Conservation (phyloP, 2,329 filamentous ascomycete genomes). For the Aureobasidium mangrovei region DNA sequence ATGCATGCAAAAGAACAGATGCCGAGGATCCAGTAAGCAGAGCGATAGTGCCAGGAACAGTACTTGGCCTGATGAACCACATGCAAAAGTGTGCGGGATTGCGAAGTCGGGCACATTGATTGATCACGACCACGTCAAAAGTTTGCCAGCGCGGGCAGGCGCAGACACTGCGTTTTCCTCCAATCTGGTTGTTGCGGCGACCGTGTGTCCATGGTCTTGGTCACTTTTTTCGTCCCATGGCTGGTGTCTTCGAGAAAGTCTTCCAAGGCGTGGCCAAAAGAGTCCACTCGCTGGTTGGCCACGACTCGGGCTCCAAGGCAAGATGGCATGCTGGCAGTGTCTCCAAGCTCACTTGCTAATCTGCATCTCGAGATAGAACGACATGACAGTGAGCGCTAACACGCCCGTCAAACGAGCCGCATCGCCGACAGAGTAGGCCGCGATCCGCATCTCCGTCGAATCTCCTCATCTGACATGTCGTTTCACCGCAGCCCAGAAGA, state of each 20-base stretch:
- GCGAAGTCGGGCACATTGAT: not conserved
- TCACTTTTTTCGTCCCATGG: not conserved
- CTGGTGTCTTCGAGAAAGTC: not conserved
- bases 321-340: not conserved
- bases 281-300: not conserved
- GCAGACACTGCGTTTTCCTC: not conserved
- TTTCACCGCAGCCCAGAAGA: not conserved
- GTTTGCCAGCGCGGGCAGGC: constrained; percentile 9
- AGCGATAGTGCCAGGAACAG: too few species aligned
- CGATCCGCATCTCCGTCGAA: not conserved
- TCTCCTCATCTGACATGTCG: not conserved
- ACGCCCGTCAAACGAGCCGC: not conserved
- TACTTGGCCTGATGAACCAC: too few species aligned
- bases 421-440: not conserved
- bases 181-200: not conserved
- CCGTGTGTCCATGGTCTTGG: not conserved
- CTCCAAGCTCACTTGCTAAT: too few species aligned
- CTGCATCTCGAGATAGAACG: too few species aligned
- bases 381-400: not conserved
- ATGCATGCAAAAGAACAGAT: not conserved
- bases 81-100: not conserved
- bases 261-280: not conserved
- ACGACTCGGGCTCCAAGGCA: constrained; percentile 3
- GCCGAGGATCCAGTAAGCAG: too few species aligned
- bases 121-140: constrained; percentile 5